Conservation (phyloP, 1,284 basidiomycete species). For the Boletus smithii region DNA sequence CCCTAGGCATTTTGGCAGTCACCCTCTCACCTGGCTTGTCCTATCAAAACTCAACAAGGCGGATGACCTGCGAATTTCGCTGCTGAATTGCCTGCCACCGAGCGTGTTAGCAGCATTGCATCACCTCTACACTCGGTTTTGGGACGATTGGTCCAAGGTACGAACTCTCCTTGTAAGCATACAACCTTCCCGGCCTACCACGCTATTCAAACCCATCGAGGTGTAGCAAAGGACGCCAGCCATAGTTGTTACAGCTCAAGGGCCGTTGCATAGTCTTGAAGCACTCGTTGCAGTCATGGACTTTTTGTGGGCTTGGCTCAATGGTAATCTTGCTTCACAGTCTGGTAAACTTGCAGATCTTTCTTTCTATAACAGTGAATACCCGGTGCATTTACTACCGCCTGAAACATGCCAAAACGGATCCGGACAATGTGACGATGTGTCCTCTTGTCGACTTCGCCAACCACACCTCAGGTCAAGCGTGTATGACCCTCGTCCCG, state of each 20-base stretch:
- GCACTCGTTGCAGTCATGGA: conserved; percentile 6
- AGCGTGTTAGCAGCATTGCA: conserved; percentile 46
- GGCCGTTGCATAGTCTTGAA: conserved; percentile 15
- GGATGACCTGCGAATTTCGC: conserved; percentile 15
- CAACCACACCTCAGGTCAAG: conserved; percentile 56
- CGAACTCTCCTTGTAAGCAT: conserved; percentile 45
- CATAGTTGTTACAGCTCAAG: neutral
- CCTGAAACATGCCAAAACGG: conserved; percentile 49
- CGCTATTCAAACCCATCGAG: conserved; percentile 1
- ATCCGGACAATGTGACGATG: conserved; percentile 75
- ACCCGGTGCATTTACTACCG: conserved; percentile 82
- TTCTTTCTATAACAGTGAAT: conserved; percentile 59
- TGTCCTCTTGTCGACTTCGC: conserved; percentile 86
- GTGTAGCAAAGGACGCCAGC: conserved; percentile 12
- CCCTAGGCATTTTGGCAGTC: conserved; percentile 63
- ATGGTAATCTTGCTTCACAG: conserved; percentile 46
- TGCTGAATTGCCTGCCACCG: conserved; percentile 51
- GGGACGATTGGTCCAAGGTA: conserved; percentile 55
- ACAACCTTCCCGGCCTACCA: neutral
- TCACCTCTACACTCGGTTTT: conserved; percentile 50
- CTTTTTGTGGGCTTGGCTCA: conserved; percentile 86
- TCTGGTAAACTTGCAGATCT: conserved; percentile 10
- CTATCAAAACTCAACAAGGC: conserved; percentile 14
- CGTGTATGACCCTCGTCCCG: conserved; percentile 43
- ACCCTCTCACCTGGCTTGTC: conserved; percentile 76